Conservation (phyloP, 768 basidiomycete genomes). For the Dioszegia crocea region DNA sequence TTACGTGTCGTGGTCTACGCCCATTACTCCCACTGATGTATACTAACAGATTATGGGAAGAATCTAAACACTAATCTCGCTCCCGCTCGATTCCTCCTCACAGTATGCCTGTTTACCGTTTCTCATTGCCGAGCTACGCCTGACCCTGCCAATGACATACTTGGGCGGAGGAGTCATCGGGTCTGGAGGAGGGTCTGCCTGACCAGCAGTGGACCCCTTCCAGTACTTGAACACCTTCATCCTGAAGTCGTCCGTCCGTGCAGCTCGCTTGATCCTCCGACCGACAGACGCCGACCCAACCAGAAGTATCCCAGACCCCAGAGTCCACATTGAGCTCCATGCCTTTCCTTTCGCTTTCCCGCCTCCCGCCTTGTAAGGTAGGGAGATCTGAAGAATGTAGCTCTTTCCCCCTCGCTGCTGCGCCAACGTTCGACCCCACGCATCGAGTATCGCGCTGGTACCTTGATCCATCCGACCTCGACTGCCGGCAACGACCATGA, state of each 20-base stretch:
- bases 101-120: no score
- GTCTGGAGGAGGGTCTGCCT: no score
- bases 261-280: background rate
- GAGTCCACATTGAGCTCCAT: background rate
- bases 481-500: slow-evolving; percentile 10
- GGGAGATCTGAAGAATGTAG: slow-evolving; percentile 1
- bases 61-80: no score
- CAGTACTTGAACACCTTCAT: background rate
- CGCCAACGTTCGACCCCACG: slow-evolving; percentile 7
- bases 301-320: background rate
- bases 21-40: no score
- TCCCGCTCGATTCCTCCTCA: no score
- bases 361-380: background rate
- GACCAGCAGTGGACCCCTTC: background rate
- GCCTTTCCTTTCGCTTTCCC: background rate
- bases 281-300: background rate
- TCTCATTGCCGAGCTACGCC: no score
- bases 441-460: slow-evolving; percentile 12
- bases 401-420: slow-evolving; percentile 15
- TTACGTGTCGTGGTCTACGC: no score
- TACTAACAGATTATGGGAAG: no score
- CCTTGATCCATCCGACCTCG: slow-evolving; percentile 1
- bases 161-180: no score
- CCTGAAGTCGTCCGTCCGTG: background rate
- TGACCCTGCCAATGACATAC: no score